Conservation (phyloP, 495 filamentous ascomycete species). For the Lasiosphaeria ovina region DNA sequence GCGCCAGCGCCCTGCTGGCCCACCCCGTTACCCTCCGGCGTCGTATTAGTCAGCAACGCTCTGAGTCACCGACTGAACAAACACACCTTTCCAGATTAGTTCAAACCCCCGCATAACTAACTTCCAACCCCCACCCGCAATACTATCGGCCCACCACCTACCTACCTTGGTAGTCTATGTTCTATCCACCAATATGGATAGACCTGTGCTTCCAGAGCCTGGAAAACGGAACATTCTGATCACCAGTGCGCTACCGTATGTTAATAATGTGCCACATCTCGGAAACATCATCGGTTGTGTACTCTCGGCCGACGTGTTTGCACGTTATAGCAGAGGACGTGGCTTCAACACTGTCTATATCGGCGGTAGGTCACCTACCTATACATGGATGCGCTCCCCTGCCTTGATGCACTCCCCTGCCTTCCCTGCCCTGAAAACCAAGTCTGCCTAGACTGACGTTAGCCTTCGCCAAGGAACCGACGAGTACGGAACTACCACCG, state of each 20-base stretch:
- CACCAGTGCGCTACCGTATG: constrained; percentile 71
- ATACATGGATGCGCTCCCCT: too few relatives aligned
- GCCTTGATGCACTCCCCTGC: not conserved
- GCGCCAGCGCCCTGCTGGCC: too few relatives aligned
- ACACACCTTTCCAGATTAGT: too few relatives aligned
- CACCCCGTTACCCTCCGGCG: too few relatives aligned
- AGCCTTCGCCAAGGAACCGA: constrained; percentile 4
- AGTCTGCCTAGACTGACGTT: not conserved
- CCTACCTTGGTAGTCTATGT: too few relatives aligned
- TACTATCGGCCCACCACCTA: too few relatives aligned
- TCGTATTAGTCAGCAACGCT: too few relatives aligned
- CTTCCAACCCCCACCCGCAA: too few relatives aligned
- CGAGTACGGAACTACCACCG: constrained; percentile 73
- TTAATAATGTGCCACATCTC: constrained; percentile 90
- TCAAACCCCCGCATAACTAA: too few relatives aligned
- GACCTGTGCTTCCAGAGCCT: constrained; percentile 37
- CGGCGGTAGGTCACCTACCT: constrained; percentile 52
- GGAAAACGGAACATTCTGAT: constrained; percentile 52
- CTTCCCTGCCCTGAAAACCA: not conserved
- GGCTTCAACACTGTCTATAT: constrained; percentile 46
- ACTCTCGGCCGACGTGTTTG: constrained; percentile 70
- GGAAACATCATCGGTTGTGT: constrained; percentile 75
- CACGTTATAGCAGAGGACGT: constrained; percentile 37
- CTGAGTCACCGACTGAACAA: too few relatives aligned
- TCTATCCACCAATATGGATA: too few relatives aligned